phyloP scores from a whole-genome alignment of 2,329 filamentous ascomycete species.

The Monilinia fructigena region DNA sequence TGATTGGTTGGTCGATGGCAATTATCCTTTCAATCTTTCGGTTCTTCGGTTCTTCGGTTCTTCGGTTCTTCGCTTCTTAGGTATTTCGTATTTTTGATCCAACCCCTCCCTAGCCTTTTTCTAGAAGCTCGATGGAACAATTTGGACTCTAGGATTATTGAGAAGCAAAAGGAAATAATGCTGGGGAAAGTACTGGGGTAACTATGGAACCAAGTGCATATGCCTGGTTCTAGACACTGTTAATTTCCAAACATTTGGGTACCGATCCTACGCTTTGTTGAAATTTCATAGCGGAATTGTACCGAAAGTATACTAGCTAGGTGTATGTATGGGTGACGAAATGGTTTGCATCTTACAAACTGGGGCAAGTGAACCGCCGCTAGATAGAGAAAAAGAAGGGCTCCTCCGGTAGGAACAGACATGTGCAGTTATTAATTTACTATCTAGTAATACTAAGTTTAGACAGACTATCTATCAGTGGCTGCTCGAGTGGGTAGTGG shows the following conservation, averaged over 20 bases:
- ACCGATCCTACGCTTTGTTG: constrained; percentile 1
- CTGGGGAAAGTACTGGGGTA: constrained; percentile 8
- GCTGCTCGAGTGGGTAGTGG: too few species aligned
- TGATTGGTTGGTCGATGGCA: background rate
- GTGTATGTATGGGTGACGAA: background rate
- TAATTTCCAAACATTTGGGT: constrained; percentile 9
- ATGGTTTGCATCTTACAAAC: background rate
- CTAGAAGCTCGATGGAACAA: background rate
- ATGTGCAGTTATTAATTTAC: background rate
- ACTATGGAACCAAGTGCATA: background rate
- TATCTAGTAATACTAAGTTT: background rate
- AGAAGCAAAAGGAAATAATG: background rate
- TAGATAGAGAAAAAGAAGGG: background rate
- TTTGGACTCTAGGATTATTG: constrained; percentile 2
- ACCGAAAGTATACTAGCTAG: background rate
- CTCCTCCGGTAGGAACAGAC: constrained; percentile 1
- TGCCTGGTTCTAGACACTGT: background rate
- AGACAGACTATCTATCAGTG: too few species aligned
- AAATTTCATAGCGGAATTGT: background rate
- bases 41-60: too few species aligned
- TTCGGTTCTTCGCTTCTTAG: too few species aligned
- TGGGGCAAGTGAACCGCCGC: background rate
- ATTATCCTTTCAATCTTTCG: background rate
- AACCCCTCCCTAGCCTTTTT: background rate
- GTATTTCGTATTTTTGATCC: too few species aligned